Percentiles rank a stretch among this genome's conserved stretches.
phyloP scores from a whole-genome alignment of 1,284 basidiomycete genomes.

The Ceratobasidium sp. region DNA sequence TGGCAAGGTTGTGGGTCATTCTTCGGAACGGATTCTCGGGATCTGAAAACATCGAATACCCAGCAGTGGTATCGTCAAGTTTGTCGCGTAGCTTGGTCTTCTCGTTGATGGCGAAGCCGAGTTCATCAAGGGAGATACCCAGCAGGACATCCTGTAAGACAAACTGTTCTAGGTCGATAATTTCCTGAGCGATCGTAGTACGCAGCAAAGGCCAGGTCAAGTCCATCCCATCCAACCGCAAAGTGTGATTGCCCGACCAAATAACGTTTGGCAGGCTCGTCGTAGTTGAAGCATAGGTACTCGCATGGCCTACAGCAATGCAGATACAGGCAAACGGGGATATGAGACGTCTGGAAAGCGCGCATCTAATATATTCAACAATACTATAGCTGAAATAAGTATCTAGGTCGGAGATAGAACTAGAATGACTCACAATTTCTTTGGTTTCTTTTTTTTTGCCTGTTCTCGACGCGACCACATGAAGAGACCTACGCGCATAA shows the following conservation, averaged over 20 bases:
- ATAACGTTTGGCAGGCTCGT: not conserved
- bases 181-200: not conserved
- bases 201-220: not conserved
- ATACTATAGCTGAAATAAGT: too few relatives aligned
- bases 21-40: not conserved
- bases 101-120: not conserved
- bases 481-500: not conserved
- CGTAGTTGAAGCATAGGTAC: not conserved
- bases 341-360: not conserved
- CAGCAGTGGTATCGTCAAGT: not conserved
- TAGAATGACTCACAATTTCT: not conserved
- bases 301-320: not conserved
- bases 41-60: constrained; percentile 6
- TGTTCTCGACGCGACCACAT: not conserved
- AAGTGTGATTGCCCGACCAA: not conserved
- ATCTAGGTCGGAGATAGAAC: too few relatives aligned
- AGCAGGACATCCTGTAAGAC: not conserved
- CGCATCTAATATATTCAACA: too few relatives aligned
- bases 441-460: not conserved
- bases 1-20: too few relatives aligned
- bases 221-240: not conserved
- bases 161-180: not conserved
- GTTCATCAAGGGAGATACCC: not conserved
- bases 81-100: not conserved
- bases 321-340: not conserved